Evolutionary conservation across 2,329 filamentous ascomycete genomes (phyloP), one percentile per base, ranked within the genome.

Genomic region (Calonectria naviculata): DNA sequence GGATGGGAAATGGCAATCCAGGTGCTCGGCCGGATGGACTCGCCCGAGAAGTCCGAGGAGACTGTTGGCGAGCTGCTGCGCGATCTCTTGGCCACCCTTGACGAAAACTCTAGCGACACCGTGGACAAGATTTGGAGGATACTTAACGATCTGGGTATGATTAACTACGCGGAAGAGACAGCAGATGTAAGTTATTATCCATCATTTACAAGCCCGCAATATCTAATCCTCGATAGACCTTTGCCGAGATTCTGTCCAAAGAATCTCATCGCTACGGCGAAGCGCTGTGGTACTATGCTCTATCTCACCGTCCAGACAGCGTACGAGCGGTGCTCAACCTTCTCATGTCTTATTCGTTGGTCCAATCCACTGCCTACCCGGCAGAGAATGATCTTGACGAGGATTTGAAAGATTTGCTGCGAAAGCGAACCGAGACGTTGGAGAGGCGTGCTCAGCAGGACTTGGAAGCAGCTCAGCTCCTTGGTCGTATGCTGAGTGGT

Each of bases 1-100:
- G 95, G 96, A 10, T 98, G 96, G 96, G 95, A 98, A 84, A 85
- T 98, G 79, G 93, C 95, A 0, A 91, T 98, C 49, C 91, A 95
- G 71, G 89, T 98, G 13, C 87, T 98, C 54, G 94, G 93, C 12
- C 91, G 96, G 65, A 89, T 98, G 80, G 93, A 97, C 79, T 91
- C 95, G 70, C 86, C 89, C 0, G 87, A 90, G 60, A 89, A 90
- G 61, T 94, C 94, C 9, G 92, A 94, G 79, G 90, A 93, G 74
- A 92, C 92, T 70, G 93, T 98, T 13, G 89, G 91, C 46, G 89
- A 93, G 70, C 85, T 98, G 72, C 87, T 98, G 65, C 84, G 87
- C 49, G 89, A 93, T 67, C 87, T 92, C 26, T 86, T 98, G n/a
- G 82, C 83, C 31, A 86, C 83, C 17, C 80, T 91, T 42, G 87